Conservation (phyloP, 331 rosid species). For the Saraca asoca region DNA sequence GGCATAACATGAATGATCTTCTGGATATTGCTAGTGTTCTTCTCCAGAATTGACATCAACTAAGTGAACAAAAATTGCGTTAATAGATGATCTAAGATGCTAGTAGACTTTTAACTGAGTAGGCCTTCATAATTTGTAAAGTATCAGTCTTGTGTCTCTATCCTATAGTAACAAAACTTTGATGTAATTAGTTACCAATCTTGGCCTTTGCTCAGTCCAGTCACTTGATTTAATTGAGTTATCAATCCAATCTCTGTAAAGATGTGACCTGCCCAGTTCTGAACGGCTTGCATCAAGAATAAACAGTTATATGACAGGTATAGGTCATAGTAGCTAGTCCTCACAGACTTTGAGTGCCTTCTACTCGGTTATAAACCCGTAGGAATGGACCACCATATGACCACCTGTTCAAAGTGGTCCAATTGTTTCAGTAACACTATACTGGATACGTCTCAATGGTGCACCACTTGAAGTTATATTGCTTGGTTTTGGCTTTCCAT, state of each 20-base stretch:
- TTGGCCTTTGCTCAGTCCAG: background rate
- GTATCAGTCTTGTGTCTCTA: background rate
- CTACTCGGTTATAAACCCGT: conserved; percentile 1
- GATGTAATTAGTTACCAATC: background rate
- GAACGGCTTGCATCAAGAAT: conserved; percentile 21
- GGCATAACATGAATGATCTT: background rate
- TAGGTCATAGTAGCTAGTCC: conserved; percentile 13
- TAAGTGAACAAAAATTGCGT: no score
- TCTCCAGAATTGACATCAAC: no score
- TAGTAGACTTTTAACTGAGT: background rate
- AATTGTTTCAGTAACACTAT: conserved; percentile 9
- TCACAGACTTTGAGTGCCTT: conserved; percentile 32
- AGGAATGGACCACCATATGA: conserved; percentile 24
- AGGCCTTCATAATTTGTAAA: background rate
- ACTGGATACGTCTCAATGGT: background rate
- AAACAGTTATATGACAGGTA: conserved; percentile 12
- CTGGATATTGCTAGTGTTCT: no score
- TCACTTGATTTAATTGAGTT: conserved; percentile 14
- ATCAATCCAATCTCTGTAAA: background rate
- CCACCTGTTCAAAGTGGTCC: conserved; percentile 35
- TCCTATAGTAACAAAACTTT: background rate
- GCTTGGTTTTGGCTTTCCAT: conserved; percentile 25
- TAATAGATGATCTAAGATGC: background rate
- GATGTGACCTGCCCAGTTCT: conserved; percentile 16
- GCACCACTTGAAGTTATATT: conserved; percentile 14